Percentiles rank a stretch among this genome's conserved stretches.
Evolutionary conservation across 495 filamentous ascomycete species (phyloP).

Genomic region (Penicillium desertorum): DNA sequence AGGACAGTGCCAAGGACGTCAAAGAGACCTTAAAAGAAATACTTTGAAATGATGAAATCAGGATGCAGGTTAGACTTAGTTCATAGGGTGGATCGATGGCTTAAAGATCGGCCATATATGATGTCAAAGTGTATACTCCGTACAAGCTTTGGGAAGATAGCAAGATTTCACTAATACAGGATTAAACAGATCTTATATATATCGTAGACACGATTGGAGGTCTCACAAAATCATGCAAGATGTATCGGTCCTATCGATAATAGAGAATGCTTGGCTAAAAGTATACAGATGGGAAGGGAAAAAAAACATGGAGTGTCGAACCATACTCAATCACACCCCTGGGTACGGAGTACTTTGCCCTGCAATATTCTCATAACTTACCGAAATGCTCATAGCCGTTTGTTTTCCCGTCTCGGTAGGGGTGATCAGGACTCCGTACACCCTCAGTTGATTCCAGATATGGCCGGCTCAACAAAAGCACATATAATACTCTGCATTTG

Average conservation of each 20-base stretch:
- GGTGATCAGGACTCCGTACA: neutral
- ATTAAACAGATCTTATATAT: neutral
- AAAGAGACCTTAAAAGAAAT: neutral
- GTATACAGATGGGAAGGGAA: constrained; percentile 10
- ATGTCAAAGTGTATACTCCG: constrained; percentile 11
- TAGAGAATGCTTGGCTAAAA: constrained; percentile 31
- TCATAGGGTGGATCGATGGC: constrained; percentile 5
- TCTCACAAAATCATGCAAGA: constrained; percentile 17
- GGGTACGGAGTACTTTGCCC: neutral
- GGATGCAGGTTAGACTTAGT: neutral
- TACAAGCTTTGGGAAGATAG: neutral
- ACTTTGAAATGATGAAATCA: constrained; percentile 6
- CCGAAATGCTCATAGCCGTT: neutral
- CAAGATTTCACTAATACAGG: neutral
- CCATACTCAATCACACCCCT: neutral
- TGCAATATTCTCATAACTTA: neutral
- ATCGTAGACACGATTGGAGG: neutral
- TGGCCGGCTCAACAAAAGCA: constrained; percentile 1
- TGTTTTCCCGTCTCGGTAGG: neutral
- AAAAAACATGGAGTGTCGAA: constrained; percentile 9
- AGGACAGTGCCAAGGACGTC: neutral
- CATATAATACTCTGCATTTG: constrained; percentile 4
- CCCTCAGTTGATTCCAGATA: neutral
- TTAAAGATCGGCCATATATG: constrained; percentile 9
- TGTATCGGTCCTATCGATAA: constrained; percentile 23